Evolutionary conservation across 768 basidiomycete genomes (phyloP), one percentile per base, ranked within the genome.

Genomic region (Amanita jacksonii): DNA sequence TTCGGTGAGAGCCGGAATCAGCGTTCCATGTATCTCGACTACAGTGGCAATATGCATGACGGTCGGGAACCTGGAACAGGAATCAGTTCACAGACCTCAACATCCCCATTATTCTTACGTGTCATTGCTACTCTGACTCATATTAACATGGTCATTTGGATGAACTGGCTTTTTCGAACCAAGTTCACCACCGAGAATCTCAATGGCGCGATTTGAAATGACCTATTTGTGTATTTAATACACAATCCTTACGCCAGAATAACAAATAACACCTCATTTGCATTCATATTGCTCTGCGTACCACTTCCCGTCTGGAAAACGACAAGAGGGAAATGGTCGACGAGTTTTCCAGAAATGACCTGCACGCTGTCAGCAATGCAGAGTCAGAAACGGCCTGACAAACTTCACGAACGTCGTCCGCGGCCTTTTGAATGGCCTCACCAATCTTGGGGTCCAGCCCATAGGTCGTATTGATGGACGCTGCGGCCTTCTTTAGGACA

Each of bases 231-330:
- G 24, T 32, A 41, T 49, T 24, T 9, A 47, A 32, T 19, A 33
- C 8, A 46, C 24, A 19, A 40, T 15, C 28, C n/a, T 10, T 8
- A 25, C 24, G 8, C 22, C 10, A 18, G 25, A 33, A 22, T 23
- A 46, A 5, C 16, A 27, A 32, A 10, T 6, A 27, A 23, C 16
- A 85, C 90, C 77, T 99, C 96, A 61, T 99, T 99, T 49, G 79
- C 89, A 62, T 89, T 99, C 96, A 99, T 99, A 70, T 99, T 99
- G 58, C 87, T 93, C 64, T 99, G 96, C 1, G 96, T 99, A 15
- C 96, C 96, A 45, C 89, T 93, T 48, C 96, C 96, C 18, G 96
- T 99, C 65, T 99, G 96, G 77, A 97, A 99, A 32, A 99, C 93
- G 28, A 99, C 96, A 30, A 99, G 70, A 19, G 96, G 96, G 69